phyloP scores from a whole-genome alignment of 169 alveolate species.

The Plasmodium ovale region DNA sequence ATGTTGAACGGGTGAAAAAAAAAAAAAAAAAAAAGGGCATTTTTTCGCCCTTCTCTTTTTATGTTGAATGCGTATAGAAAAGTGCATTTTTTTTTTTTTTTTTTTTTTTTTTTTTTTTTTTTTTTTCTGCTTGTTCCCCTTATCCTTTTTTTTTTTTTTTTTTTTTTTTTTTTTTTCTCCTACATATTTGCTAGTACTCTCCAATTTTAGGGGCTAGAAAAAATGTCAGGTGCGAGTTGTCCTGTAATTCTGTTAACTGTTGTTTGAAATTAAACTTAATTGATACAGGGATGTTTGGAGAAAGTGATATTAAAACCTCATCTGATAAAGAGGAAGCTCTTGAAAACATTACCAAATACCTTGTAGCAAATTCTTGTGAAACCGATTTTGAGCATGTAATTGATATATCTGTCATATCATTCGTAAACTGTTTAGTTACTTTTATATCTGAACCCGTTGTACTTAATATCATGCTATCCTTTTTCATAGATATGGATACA shows the following conservation, averaged over 20 bases:
- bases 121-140: too few relatives aligned
- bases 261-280: slow-evolving; percentile 82
- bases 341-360: slow-evolving; percentile 87
- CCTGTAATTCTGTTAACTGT: slow-evolving; percentile 44
- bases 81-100: neutral
- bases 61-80: too few relatives aligned
- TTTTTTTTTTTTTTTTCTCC: neutral
- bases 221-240: slow-evolving; percentile 76
- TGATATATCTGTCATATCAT: slow-evolving; percentile 85
- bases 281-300: slow-evolving; percentile 88
- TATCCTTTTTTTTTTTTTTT: neutral
- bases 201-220: slow-evolving; percentile 87
- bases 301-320: slow-evolving; percentile 88
- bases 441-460: slow-evolving; percentile 89
- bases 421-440: slow-evolving; percentile 86
- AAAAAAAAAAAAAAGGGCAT: too few relatives aligned
- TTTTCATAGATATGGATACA: slow-evolving; percentile 88
- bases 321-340: slow-evolving; percentile 89
- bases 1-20: neutral
- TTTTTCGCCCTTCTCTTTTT: too few relatives aligned
- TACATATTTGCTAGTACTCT: slow-evolving; percentile 50
- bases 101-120: neutral
- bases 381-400: slow-evolving; percentile 85
- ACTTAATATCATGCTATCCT: slow-evolving; percentile 85
- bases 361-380: slow-evolving; percentile 89